Conservation (phyloP, 805 yeast species). For the Kodamaea kakaduensis region DNA sequence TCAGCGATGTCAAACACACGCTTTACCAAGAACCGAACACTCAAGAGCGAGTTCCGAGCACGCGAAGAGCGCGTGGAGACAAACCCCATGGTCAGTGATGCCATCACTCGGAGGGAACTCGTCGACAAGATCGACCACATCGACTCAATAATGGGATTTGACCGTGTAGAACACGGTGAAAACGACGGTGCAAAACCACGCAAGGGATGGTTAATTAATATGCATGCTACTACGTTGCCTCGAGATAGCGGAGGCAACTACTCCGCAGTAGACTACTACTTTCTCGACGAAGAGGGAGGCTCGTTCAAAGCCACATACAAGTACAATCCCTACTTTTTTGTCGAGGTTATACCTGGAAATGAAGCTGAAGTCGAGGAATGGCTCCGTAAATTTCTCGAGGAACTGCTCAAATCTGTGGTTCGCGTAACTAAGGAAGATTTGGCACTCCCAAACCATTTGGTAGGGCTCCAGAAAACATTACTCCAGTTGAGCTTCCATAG, state of each 20-base stretch:
- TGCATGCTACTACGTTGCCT: constrained; percentile 81
- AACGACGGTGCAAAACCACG: constrained; percentile 42
- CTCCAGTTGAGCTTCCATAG: constrained; percentile 72
- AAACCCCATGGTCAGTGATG: constrained; percentile 35
- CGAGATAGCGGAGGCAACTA: constrained; percentile 45
- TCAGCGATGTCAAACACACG: too few species aligned
- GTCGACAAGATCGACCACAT: constrained; percentile 60
- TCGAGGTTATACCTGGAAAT: constrained; percentile 56
- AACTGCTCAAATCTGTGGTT: constrained; percentile 51
- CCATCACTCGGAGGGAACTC: constrained; percentile 47
- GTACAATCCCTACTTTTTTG: constrained; percentile 82
- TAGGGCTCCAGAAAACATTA: constrained; percentile 65
- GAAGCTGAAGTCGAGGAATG: constrained; percentile 85
- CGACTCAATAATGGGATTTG: constrained; percentile 87
- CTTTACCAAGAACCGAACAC: constrained; percentile 40
- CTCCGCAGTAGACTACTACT: constrained; percentile 91
- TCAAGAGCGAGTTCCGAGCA: constrained; percentile 19
- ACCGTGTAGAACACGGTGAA: constrained; percentile 69
- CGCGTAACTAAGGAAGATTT: constrained; percentile 75
- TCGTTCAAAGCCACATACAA: constrained; percentile 81
- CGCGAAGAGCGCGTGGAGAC: constrained; percentile 5
- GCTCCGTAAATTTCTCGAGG: constrained; percentile 63
- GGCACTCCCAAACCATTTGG: constrained; percentile 76
- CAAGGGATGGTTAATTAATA: constrained; percentile 89
- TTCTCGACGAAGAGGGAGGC: constrained; percentile 95